Conservation (phyloP, 2,329 filamentous ascomycete species). For the Fusarium caatingaense region DNA sequence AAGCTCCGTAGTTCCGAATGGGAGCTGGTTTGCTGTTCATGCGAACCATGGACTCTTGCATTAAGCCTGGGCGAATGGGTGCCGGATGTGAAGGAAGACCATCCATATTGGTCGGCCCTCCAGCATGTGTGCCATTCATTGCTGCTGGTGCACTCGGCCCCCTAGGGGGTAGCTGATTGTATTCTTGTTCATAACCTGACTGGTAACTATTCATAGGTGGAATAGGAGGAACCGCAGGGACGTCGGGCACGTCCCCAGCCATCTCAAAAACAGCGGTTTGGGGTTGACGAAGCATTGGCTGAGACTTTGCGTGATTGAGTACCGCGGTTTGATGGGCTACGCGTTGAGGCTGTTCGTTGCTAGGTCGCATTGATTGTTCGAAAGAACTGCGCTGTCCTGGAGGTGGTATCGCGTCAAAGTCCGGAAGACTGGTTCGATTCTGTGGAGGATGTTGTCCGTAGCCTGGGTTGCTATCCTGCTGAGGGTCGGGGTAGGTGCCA, state of each 20-base stretch:
- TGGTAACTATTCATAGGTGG: slow-evolving; percentile 44
- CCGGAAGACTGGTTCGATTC: slow-evolving; percentile 49
- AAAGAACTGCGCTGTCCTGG: slow-evolving; percentile 56
- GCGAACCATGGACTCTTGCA: slow-evolving; percentile 68
- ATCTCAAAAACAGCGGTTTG: slow-evolving; percentile 81
- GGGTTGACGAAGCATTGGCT: slow-evolving; percentile 72
- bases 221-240: slow-evolving; percentile 61
- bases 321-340: slow-evolving; percentile 64
- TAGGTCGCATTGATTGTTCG: slow-evolving; percentile 60
- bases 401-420: slow-evolving; percentile 57
- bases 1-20: slow-evolving; percentile 66
- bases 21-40: slow-evolving; percentile 69
- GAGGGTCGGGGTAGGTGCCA: slow-evolving; percentile 64
- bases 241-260: slow-evolving; percentile 69
- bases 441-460: slow-evolving; percentile 38
- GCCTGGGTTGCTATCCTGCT: slow-evolving; percentile 46
- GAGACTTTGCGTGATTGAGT: slow-evolving; percentile 72
- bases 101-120: slow-evolving; percentile 53
- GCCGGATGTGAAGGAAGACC: slow-evolving; percentile 69
- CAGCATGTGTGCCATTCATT: slow-evolving; percentile 20
- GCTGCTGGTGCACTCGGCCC: slow-evolving; percentile 49
- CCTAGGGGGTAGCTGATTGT: slow-evolving; percentile 43
- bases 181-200: slow-evolving; percentile 44
- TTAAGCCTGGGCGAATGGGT: slow-evolving; percentile 71
- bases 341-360: slow-evolving; percentile 57